Evolutionary conservation across 2,329 filamentous ascomycete genomes (phyloP), one percentile per base, ranked within the genome.

Genomic region (Alternaria tenuissima): DNA sequence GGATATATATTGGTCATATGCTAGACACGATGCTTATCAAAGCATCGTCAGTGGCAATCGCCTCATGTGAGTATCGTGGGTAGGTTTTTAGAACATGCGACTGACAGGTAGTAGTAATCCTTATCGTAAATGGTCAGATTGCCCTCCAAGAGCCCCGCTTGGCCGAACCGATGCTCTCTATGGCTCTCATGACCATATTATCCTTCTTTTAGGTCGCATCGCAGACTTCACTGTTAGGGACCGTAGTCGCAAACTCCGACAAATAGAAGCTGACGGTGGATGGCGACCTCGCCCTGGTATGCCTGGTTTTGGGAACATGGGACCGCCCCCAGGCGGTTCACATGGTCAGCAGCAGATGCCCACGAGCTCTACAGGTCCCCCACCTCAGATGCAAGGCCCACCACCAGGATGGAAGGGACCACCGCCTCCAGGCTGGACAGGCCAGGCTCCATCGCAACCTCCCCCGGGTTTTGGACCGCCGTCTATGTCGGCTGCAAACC

Each of bases 1-100:
- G 65, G 95, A 98, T 78, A 80, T 98, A 5, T 96, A 91, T 74
- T 99, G 94, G 94, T 97, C 93, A 91, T 97, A 94, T 76, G 90
- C 87, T 70, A 96, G 97, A 78, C 95, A 97, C 83, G 95, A 98
- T 76, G 88, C 91, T 8, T 96, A 94, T 69, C 94, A 97, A 76
- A 93, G 92, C 74, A 87, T 97, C 62, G 82, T 98, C 24, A 95
- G 94, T 67, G 94, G 93, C 8, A 94, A 94, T 42, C 86, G 86
- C 63, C 82, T 96, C 47, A 89, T 97, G 93, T 97, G 82, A 85
- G 93, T 85, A 24, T 20, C 4, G 3, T 3, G 2, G 9, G 9
- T 1, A 18, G 7, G 18, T 6, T 8, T 52, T 11, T 26, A 7
- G 8, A 12, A 52, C 9, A 14, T 20, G 4, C 9, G 22, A 52